phyloP scores from a whole-genome alignment of 306 rosid genomes.

The Quercus dentata region DNA sequence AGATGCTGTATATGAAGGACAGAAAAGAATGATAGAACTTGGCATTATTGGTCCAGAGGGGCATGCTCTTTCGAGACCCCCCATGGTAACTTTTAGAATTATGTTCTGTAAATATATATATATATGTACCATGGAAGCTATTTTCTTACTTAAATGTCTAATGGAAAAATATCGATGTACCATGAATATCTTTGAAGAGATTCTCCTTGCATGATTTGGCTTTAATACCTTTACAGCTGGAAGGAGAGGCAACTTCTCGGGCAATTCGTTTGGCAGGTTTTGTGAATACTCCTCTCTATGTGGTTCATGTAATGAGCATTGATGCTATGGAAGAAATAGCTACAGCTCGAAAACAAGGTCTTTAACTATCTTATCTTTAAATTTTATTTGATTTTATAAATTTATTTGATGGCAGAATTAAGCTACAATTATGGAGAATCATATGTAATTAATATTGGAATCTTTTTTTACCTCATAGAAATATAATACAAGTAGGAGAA shows the following conservation, averaged over 20 bases:
- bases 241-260: constrained; percentile 95
- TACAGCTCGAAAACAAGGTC: constrained; percentile 83
- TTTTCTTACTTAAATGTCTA: no score
- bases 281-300: constrained; percentile 85
- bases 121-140: no score
- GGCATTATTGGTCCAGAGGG: constrained; percentile 99
- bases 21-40: constrained; percentile 83
- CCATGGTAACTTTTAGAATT: constrained; percentile 49
- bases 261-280: constrained; percentile 82
- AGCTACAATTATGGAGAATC: background rate
- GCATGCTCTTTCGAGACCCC: constrained; percentile 92
- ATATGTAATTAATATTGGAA: no score
- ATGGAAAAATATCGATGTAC: background rate
- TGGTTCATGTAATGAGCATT: constrained; percentile 96
- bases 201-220: constrained; percentile 23
- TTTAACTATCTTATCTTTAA: constrained; percentile 12
- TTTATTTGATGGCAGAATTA: background rate
- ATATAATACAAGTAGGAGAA: background rate
- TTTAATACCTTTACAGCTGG: constrained; percentile 50
- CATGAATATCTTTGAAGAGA: background rate
- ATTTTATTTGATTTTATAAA: background rate
- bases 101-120: background rate
- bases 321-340: constrained; percentile 98
- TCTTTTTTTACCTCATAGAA: background rate
- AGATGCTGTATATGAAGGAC: constrained; percentile 88